A percentile compares a stretch with the other conserved stretches of the same genome.
Evolutionary conservation across 2,329 filamentous ascomycete genomes (phyloP).

Genomic region (Dactylellina parvicollis): DNA sequence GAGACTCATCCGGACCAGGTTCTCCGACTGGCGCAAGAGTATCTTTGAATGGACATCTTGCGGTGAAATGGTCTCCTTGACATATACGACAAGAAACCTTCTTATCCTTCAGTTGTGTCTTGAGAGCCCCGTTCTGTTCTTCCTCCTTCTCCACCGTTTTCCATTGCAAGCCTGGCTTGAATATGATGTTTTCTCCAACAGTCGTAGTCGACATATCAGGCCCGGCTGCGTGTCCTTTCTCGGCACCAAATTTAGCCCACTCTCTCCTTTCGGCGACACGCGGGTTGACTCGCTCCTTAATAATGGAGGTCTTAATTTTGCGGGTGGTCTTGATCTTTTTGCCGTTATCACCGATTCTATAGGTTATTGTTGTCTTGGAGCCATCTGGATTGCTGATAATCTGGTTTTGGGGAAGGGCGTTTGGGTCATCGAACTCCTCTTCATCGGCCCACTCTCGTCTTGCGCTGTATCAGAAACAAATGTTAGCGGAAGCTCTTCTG

Average conservation of each 20-base stretch:
- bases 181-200: slow-evolving; percentile 97
- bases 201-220: slow-evolving; percentile 90
- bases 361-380: slow-evolving; percentile 93
- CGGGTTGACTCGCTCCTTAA: slow-evolving; percentile 94
- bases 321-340: slow-evolving; percentile 98
- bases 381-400: slow-evolving; percentile 98
- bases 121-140: slow-evolving; percentile 77
- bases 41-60: slow-evolving; percentile 98
- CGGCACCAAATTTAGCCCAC: slow-evolving; percentile 92
- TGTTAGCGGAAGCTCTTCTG: slow-evolving; percentile 36
- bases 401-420: slow-evolving; percentile 83
- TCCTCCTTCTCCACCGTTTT: slow-evolving; percentile 84
- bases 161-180: slow-evolving; percentile 93
- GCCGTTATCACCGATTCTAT: slow-evolving; percentile 88
- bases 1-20: slow-evolving; percentile 57
- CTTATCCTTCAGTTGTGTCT: slow-evolving; percentile 93
- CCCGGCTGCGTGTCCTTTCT: slow-evolving; percentile 83
- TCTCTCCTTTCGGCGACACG: slow-evolving; percentile 92
- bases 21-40: slow-evolving; percentile 71
- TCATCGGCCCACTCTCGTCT: slow-evolving; percentile 89
- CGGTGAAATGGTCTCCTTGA: slow-evolving; percentile 98
- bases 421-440: slow-evolving; percentile 83
- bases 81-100: slow-evolving; percentile 99
- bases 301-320: slow-evolving; percentile 88
- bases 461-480: slow-evolving; percentile 14